These are phyloP conservation scores for Rauvolfia tetraphylla DNA, from an alignment of 257 asterid genomes.

Conservation along the genomic window DNA sequence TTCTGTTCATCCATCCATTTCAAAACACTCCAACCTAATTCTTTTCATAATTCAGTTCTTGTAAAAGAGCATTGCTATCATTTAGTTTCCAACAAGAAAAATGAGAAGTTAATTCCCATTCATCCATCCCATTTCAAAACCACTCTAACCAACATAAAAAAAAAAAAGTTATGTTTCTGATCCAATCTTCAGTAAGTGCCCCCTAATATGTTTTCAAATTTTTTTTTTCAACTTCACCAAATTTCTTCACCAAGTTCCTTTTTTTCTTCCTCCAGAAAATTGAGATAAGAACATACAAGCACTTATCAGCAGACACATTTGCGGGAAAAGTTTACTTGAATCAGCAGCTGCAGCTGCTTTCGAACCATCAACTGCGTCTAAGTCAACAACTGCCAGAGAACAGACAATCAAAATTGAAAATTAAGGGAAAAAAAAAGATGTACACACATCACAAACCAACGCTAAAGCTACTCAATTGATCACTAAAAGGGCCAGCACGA, in stretches of 20 bases:
- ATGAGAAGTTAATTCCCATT: neutral
- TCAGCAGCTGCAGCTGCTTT: conserved; percentile 11
- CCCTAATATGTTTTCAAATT: neutral
- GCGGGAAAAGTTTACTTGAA: neutral
- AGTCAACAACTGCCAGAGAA: conserved; percentile 10
- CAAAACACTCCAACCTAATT: neutral
- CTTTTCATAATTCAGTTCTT: neutral
- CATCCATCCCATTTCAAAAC: neutral
- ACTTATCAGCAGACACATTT: neutral
- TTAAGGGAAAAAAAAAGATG: neutral
- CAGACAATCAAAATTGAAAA: neutral
- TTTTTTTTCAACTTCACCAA: neutral
- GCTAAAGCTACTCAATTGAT: neutral
- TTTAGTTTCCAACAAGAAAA: neutral
- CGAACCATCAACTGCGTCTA: conserved; percentile 11
- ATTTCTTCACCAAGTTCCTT: neutral
- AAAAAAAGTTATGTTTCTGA: neutral
- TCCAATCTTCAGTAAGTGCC: neutral
- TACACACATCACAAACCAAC: neutral
- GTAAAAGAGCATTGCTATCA: neutral
- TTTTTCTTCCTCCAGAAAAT: neutral
- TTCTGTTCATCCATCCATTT: neutral
- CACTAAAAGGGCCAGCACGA: neutral
- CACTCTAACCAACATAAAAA: neutral
- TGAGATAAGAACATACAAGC: neutral